Conservation (phyloP, 495 filamentous ascomycete species). For the Penicillium lividum region DNA sequence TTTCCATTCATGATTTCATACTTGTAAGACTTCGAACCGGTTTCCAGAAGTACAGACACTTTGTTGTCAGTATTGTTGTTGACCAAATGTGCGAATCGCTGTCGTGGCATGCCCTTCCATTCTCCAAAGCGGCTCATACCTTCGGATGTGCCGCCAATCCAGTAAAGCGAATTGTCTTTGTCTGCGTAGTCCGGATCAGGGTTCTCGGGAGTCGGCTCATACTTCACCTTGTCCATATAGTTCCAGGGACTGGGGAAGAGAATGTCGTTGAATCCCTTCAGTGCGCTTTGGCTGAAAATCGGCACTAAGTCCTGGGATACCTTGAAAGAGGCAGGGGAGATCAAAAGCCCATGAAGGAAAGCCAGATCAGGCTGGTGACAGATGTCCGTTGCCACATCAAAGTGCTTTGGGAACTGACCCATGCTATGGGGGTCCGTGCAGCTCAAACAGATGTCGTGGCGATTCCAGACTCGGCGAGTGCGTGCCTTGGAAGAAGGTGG, state of each 20-base stretch:
- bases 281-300: conserved; percentile 73
- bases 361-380: conserved; percentile 82
- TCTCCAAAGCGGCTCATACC: conserved; percentile 52
- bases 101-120: conserved; percentile 61
- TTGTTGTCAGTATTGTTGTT: conserved; percentile 53
- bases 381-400: conserved; percentile 62
- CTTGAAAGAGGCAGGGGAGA: conserved; percentile 62
- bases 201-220: conserved; percentile 36
- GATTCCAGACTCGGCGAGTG: conserved; percentile 45
- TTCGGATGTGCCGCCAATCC: conserved; percentile 58
- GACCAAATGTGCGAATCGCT: conserved; percentile 55
- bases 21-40: conserved; percentile 31
- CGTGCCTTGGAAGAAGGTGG: conserved; percentile 58
- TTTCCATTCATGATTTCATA: conserved; percentile 40
- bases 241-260: conserved; percentile 52
- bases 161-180: conserved; percentile 52
- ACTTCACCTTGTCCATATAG: conserved; percentile 50
- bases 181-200: conserved; percentile 42
- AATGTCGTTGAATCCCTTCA: conserved; percentile 54
- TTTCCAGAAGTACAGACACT: conserved; percentile 43
- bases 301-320: conserved; percentile 65
- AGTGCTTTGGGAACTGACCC: conserved; percentile 66
- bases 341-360: conserved; percentile 69
- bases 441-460: conserved; percentile 56
- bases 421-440: conserved; percentile 68